These are phyloP conservation scores for Rhynchosporium agropyri DNA, from an alignment of 2,329 filamentous ascomycete genomes.

Conservation along the genomic window DNA sequence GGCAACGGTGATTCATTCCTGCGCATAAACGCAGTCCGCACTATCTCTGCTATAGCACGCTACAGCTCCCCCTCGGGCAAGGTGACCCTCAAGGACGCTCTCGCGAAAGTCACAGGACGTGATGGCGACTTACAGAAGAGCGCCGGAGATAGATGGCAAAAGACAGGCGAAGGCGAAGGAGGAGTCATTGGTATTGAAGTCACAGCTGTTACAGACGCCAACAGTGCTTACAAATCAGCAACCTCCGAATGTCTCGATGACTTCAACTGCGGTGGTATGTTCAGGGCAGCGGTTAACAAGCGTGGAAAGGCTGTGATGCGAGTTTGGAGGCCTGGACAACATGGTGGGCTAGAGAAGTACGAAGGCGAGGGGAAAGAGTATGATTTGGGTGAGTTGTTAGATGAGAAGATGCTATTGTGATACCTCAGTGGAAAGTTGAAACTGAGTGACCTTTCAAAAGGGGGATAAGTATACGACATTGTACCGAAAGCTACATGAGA, in stretches of 20 bases:
- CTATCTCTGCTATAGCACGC: conserved; percentile 71
- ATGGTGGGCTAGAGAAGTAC: conserved; percentile 40
- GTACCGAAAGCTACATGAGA: too few relatives aligned
- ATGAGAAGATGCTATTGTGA: conserved; percentile 29
- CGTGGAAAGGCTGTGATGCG: conserved; percentile 59
- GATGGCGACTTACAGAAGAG: conserved; percentile 74
- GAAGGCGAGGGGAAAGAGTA: conserved; percentile 41
- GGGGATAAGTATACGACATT: too few relatives aligned
- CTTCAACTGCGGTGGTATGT: conserved; percentile 88
- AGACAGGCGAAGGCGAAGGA: conserved; percentile 77
- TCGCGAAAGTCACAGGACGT: conserved; percentile 68
- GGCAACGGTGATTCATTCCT: conserved; percentile 91
- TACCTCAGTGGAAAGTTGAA: neutral
- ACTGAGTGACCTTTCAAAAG: too few relatives aligned
- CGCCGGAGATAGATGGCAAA: conserved; percentile 72
- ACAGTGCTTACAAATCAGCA: conserved; percentile 47
- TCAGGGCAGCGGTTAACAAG: conserved; percentile 74
- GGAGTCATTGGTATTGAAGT: conserved; percentile 83
- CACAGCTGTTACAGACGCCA: conserved; percentile 49
- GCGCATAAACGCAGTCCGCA: conserved; percentile 69
- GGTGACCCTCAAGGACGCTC: conserved; percentile 56
- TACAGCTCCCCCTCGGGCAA: conserved; percentile 48
- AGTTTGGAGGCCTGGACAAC: conserved; percentile 51
- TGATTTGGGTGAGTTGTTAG: conserved; percentile 38
- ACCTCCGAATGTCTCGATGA: conserved; percentile 67